Evolutionary conservation across 441 rosid species (phyloP), one percentile per base, ranked within the genome.

Genomic region (Erysimum cheiri): DNA sequence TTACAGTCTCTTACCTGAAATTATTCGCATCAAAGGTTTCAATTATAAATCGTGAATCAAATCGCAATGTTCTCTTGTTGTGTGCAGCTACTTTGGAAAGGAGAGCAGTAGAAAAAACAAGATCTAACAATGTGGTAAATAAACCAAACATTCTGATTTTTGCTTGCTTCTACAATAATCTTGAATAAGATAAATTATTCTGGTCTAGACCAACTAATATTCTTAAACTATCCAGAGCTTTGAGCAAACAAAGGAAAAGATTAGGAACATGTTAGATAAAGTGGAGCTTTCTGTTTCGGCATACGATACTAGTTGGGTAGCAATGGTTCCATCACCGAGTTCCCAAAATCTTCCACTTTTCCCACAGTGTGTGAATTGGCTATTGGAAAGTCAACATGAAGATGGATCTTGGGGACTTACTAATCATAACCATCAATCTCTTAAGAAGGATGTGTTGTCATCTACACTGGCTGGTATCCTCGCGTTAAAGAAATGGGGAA

Each of bases 221-320:
- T 70, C 41, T 69, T 57, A 12, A 41, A 56, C 26, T 24, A n/a
- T 71, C 32, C 82, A 85, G 87, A 32, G 69, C 33, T 75, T 74
- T 56, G 80, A 83, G 68, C 78, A 70, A 55, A 68, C 81, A 15
- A 85, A 78, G 75, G 88, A 84, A 73, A 84, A 76, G 46, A 77
- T 85, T 35, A 81, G 77, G 84, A 78, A 77, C 53, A 76, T 91
- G 90, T 88, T 93, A 67, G 73, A 76, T 52, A 77, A 82, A 69
- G 72, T 81, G 43, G 90, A 88, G 60, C 81, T 87, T 32, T 85
- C 92, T 15, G 80, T 83, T 52, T 93, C 97, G 35, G 78, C 96
- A 0, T 91, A 88, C 55, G 98, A 93, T 78, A 93, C 95, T 71
- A 95, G 95, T 43, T 89, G 97, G 96, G 87, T 89, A 8, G 95